These are phyloP conservation scores for Acer yangbiense DNA, from an alignment of 345 rosid species.

Conservation along the genomic window DNA sequence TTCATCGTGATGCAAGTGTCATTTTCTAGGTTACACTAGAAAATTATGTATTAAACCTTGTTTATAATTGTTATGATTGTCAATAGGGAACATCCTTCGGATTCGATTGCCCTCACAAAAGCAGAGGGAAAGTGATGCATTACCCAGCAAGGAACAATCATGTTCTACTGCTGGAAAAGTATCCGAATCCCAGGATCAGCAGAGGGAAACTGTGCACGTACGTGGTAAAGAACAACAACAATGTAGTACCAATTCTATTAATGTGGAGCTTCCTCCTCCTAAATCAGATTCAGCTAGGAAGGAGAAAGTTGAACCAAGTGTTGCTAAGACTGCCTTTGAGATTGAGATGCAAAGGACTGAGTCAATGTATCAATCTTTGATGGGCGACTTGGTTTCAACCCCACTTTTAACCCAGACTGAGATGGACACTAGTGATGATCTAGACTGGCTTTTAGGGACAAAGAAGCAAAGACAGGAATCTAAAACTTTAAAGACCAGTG, in stretches of 20 bases:
- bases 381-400: slow-evolving; percentile 51
- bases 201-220: not conserved
- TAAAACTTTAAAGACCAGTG: slow-evolving; percentile 13
- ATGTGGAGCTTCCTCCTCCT: not conserved
- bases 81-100: slow-evolving; percentile 46
- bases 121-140: slow-evolving; percentile 12
- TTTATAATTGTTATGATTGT: slow-evolving; percentile 25
- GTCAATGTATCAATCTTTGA: slow-evolving; percentile 33
- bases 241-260: not conserved
- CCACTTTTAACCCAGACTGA: slow-evolving; percentile 2
- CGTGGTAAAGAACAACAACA: slow-evolving; percentile 12
- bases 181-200: slow-evolving; percentile 3
- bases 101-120: slow-evolving; percentile 47
- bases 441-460: slow-evolving; percentile 56
- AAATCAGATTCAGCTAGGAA: slow-evolving; percentile 8
- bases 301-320: not conserved
- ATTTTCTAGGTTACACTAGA: not conserved
- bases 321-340: slow-evolving; percentile 3
- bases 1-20: not conserved
- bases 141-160: slow-evolving; percentile 5
- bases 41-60: not conserved
- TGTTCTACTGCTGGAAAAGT: slow-evolving; percentile 28
- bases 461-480: not conserved
- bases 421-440: slow-evolving; percentile 27
- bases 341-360: slow-evolving; percentile 16